These are phyloP conservation scores for Pyrus communis DNA, from an alignment of 306 rosid species.

Conservation along the genomic window DNA sequence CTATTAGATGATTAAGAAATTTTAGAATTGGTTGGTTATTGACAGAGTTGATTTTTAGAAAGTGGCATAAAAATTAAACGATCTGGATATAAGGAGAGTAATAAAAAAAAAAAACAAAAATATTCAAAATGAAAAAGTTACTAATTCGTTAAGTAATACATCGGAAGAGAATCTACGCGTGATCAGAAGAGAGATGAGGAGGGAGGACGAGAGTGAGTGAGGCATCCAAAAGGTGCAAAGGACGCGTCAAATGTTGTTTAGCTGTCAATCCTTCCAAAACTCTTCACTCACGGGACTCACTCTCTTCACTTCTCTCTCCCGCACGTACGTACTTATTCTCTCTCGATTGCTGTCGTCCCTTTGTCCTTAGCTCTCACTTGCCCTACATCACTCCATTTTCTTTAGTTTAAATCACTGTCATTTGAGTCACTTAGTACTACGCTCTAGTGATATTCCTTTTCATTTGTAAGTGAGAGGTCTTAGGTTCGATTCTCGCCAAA, in stretches of 20 bases:
- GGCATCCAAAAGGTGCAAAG: constrained; percentile 45
- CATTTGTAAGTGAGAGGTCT: no score
- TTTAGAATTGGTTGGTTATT: no score
- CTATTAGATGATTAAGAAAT: no score
- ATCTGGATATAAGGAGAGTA: no score
- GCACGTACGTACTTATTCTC: not conserved
- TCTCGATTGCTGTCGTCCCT: not conserved
- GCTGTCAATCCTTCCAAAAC: constrained; percentile 79
- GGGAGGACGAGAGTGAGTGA: constrained; percentile 10
- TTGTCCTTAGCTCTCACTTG: not conserved
- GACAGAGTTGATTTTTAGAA: no score
- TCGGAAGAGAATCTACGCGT: constrained; percentile 51
- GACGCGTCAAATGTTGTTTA: constrained; percentile 64
- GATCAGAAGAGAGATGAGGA: constrained; percentile 17
- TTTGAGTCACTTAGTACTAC: no score
- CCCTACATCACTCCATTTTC: not conserved
- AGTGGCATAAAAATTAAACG: no score
- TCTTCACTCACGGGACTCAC: constrained; percentile 16
- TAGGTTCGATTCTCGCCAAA: no score
- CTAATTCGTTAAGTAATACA: not conserved
- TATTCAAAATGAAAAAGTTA: no score
- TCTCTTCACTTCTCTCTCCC: not conserved
- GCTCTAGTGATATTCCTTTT: rapidly evolving
- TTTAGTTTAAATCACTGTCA: not conserved
- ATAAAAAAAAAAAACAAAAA: not conserved